A percentile compares a stretch with the other conserved stretches of the same genome.
Evolutionary conservation across 768 basidiomycete genomes (phyloP).

Genomic region (Phanerochaete carnosa): DNA sequence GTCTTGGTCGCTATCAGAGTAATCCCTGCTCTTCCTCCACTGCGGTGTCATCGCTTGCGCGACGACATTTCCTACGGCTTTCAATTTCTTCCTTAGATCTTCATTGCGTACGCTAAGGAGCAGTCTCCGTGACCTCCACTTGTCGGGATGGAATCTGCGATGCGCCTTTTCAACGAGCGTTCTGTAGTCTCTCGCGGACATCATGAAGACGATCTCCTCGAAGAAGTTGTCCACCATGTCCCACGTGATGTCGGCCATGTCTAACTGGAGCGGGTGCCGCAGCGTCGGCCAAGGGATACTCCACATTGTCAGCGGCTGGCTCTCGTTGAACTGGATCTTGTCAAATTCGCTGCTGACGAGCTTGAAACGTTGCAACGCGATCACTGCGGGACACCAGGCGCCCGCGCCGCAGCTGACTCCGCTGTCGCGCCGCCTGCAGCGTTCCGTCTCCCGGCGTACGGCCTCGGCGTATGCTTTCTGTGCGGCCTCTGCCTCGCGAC

Average conservation of each 20-base stretch:
- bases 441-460: slow-evolving; percentile 15
- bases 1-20: background rate
- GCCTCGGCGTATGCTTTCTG: slow-evolving; percentile 21
- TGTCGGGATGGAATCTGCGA: slow-evolving; percentile 74
- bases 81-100: slow-evolving; percentile 52
- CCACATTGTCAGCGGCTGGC: slow-evolving; percentile 52
- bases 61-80: slow-evolving; percentile 68
- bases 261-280: slow-evolving; percentile 44
- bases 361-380: slow-evolving; percentile 70
- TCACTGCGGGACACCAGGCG: slow-evolving; percentile 57
- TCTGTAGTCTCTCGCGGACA: slow-evolving; percentile 63
- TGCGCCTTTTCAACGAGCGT: slow-evolving; percentile 66
- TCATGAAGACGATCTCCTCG: slow-evolving; percentile 40
- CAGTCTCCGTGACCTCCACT: slow-evolving; percentile 68
- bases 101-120: slow-evolving; percentile 58
- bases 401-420: slow-evolving; percentile 46
- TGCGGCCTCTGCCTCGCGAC: background rate
- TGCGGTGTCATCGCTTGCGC: slow-evolving; percentile 71
- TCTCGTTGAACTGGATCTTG: slow-evolving; percentile 47
- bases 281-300: slow-evolving; percentile 78
- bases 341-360: slow-evolving; percentile 62
- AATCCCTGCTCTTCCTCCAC: slow-evolving; percentile 33
- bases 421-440: slow-evolving; percentile 30
- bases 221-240: slow-evolving; percentile 73
- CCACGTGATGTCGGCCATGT: slow-evolving; percentile 68